Evolutionary conservation across 306 rosid genomes (phyloP).

Genomic region (Lathyrus oleraceus): DNA sequence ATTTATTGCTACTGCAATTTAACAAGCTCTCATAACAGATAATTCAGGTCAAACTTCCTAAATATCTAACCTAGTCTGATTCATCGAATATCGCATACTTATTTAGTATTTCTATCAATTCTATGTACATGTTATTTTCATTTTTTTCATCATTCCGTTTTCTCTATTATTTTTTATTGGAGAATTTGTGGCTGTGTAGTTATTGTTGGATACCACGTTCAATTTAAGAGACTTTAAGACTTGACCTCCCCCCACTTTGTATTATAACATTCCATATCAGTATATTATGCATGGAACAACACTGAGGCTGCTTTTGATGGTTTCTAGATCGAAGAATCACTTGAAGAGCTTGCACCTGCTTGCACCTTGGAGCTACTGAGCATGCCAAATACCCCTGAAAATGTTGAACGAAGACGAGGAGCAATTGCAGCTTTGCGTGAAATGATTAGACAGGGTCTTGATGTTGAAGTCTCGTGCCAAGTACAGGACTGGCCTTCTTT

Average conservation of each 20-base stretch:
- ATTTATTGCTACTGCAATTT: slow-evolving; percentile 16
- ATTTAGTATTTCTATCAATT: slow-evolving; percentile 16
- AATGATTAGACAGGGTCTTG: slow-evolving; percentile 94
- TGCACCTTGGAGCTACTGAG: slow-evolving; percentile 89
- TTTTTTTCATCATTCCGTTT: slow-evolving; percentile 10
- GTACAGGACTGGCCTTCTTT: slow-evolving; percentile 94
- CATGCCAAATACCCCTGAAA: slow-evolving; percentile 67
- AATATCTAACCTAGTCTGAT: slow-evolving; percentile 15
- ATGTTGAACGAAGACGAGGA: slow-evolving; percentile 80
- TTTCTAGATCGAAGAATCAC: slow-evolving; percentile 91
- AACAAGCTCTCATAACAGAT: slow-evolving; percentile 18
- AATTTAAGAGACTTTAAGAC: not conserved
- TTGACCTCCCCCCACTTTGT: not conserved
- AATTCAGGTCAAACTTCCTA: slow-evolving; percentile 4
- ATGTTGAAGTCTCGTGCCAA: slow-evolving; percentile 79
- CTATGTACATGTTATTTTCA: slow-evolving; percentile 16
- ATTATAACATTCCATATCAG: not conserved
- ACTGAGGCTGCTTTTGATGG: slow-evolving; percentile 34
- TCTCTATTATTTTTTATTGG: not conserved
- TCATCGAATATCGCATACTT: slow-evolving; percentile 7
- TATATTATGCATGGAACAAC: slow-evolving; percentile 26
- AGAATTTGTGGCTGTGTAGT: not conserved
- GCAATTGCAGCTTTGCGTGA: slow-evolving; percentile 94
- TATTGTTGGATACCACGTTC: not conserved
- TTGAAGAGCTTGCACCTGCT: slow-evolving; percentile 98